Evolutionary conservation across 345 rosid genomes (phyloP).

Genomic region (Camelina neglecta): DNA sequence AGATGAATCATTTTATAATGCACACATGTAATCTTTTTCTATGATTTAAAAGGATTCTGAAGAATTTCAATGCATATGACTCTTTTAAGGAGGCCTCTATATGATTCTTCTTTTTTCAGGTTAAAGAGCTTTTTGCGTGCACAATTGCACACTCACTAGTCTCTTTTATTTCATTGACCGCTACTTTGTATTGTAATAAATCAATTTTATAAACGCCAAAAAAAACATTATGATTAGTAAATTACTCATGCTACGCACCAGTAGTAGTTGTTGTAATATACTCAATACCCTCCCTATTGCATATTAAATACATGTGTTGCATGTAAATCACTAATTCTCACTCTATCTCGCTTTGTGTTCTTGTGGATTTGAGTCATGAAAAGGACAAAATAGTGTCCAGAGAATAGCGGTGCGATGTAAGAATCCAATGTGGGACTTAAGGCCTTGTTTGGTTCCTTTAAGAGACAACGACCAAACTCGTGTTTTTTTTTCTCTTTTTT

Average conservation of each 20-base stretch:
- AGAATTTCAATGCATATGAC: constrained; percentile 21
- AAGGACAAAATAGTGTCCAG: constrained; percentile 41
- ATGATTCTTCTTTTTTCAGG: constrained; percentile 17
- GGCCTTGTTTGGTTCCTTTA: constrained; percentile 35
- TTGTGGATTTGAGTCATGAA: constrained; percentile 43
- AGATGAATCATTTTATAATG: constrained; percentile 26
- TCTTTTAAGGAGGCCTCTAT: constrained; percentile 43
- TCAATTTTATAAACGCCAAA: constrained; percentile 12
- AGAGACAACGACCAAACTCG: constrained; percentile 39
- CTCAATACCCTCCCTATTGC: not conserved
- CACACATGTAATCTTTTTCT: constrained; percentile 30
- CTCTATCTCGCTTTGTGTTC: constrained; percentile 29
- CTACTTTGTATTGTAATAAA: constrained; percentile 25
- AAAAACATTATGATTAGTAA: constrained; percentile 37
- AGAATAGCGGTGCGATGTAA: constrained; percentile 34
- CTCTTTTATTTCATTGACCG: constrained; percentile 24
- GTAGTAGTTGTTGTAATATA: not conserved
- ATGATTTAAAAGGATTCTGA: constrained; percentile 16
- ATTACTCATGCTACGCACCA: constrained; percentile 35
- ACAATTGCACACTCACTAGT: constrained; percentile 24
- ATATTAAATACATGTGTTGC: constrained; percentile 22
- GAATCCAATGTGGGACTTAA: constrained; percentile 65
- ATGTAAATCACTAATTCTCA: constrained; percentile 25
- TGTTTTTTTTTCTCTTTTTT: not conserved
- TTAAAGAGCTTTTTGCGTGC: constrained; percentile 41